phyloP scores from a whole-genome alignment of 176 grass and related monocot genomes.

The Aegilops longissima region DNA sequence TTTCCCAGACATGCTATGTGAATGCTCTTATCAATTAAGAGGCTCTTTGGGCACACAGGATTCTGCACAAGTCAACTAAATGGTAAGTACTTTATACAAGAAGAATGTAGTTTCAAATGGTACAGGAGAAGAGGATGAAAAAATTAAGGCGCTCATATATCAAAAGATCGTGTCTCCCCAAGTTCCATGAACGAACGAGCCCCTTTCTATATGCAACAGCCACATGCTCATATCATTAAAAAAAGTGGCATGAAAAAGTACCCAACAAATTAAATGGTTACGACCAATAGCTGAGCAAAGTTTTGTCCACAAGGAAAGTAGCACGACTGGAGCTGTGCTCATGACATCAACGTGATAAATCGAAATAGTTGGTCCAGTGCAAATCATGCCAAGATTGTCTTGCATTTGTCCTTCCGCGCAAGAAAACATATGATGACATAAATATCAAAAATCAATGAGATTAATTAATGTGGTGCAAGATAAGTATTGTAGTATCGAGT shows the following conservation, averaged over 20 bases:
- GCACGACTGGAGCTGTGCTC: no score
- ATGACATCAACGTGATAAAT: no score
- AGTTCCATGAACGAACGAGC: no score
- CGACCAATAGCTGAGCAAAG: no score
- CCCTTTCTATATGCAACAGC: no score
- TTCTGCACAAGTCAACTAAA: conserved; percentile 56
- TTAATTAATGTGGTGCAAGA: background rate
- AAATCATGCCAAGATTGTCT: conserved; percentile 98
- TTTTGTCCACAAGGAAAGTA: background rate
- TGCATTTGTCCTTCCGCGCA: conserved; percentile 55
- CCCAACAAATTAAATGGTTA: no score
- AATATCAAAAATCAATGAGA: background rate
- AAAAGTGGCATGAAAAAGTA: no score
- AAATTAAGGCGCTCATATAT: background rate
- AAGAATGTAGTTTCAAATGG: conserved; percentile 22
- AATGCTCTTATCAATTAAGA: conserved; percentile 91
- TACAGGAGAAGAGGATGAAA: background rate
- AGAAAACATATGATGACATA: conserved; percentile 20
- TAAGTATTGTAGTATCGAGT: background rate
- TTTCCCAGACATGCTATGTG: conserved; percentile 85
- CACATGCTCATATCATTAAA: no score
- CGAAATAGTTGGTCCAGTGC: conserved; percentile 12
- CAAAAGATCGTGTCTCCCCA: no score
- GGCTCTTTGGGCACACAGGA: conserved; percentile 78
- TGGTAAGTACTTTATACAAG: background rate